These are phyloP conservation scores for Pholiota conissans DNA, from an alignment of 768 basidiomycete species.

Conservation along the genomic window DNA sequence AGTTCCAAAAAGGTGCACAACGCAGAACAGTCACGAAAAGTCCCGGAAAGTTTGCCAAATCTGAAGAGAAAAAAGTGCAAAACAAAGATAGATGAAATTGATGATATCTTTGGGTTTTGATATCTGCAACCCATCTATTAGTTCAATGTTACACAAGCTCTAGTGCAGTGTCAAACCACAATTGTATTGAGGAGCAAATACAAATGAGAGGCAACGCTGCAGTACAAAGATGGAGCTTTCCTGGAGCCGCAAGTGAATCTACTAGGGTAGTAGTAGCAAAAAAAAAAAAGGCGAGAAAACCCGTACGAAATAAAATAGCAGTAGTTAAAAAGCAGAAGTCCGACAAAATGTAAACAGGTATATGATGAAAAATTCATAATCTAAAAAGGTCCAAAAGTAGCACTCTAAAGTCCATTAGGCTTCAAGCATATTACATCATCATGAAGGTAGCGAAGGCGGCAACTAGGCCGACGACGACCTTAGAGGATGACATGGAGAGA, in stretches of 20 bases:
- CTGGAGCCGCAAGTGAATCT: slow-evolving; percentile 20
- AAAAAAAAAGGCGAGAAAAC: slow-evolving; percentile 9
- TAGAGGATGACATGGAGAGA: slow-evolving; percentile 45
- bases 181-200: slow-evolving; percentile 15
- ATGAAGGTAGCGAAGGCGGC: slow-evolving; percentile 47
- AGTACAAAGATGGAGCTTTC: slow-evolving; percentile 9
- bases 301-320: slow-evolving; percentile 20
- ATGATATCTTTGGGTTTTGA: slow-evolving; percentile 60
- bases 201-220: slow-evolving; percentile 9
- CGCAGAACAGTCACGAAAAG: not conserved
- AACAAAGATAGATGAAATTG: slow-evolving; percentile 57
- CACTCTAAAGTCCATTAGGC: not conserved
- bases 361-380: slow-evolving; percentile 24
- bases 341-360: slow-evolving; percentile 26
- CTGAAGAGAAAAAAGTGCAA: slow-evolving; percentile 38
- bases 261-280: slow-evolving; percentile 14
- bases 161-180: slow-evolving; percentile 10
- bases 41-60: not conserved
- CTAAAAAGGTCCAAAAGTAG: slow-evolving; percentile 7
- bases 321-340: slow-evolving; percentile 15
- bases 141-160: too few species aligned
- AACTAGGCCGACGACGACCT: slow-evolving; percentile 46
- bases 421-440: slow-evolving; percentile 37
- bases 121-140: too few species aligned
- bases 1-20: not conserved